These are phyloP conservation scores for Seiridium cupressi DNA, from an alignment of 2,329 filamentous ascomycete genomes.

Conservation along the genomic window DNA sequence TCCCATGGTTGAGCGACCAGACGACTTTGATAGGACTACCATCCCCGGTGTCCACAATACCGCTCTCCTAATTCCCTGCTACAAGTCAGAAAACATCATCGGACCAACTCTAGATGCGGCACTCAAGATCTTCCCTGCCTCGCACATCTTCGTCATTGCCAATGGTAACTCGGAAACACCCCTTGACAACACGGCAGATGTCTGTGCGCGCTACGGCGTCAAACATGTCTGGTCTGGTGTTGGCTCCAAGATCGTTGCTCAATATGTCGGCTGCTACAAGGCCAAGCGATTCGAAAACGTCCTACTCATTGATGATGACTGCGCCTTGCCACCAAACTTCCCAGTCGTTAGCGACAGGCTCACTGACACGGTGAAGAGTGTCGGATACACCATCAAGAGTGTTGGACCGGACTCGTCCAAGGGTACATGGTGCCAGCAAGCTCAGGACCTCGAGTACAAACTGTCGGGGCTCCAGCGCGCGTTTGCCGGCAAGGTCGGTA, in stretches of 20 bases:
- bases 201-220: constrained; percentile 40
- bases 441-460: constrained; percentile 53
- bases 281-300: constrained; percentile 42
- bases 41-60: constrained; percentile 10
- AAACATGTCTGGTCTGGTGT: constrained; percentile 48
- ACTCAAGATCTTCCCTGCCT: constrained; percentile 41
- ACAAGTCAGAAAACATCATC: constrained; percentile 41
- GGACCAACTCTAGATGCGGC: constrained; percentile 39
- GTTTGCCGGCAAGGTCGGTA: constrained; percentile 42
- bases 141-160: constrained; percentile 45
- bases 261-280: constrained; percentile 46
- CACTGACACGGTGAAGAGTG: constrained; percentile 36
- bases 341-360: constrained; percentile 43
- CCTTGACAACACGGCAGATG: constrained; percentile 44
- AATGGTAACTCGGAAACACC: constrained; percentile 46
- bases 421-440: constrained; percentile 39
- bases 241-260: constrained; percentile 47
- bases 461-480: constrained; percentile 43
- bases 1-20: constrained; percentile 14
- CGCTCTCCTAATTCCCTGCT: constrained; percentile 40
- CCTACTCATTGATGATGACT: constrained; percentile 49
- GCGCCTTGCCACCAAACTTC: constrained; percentile 43
- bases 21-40: constrained; percentile 9
- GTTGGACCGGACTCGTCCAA: constrained; percentile 32
- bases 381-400: constrained; percentile 48